Base-by-base conservation (phyloP, 2,329 filamentous ascomycete species). In the Hypoxylon sp. region DNA sequence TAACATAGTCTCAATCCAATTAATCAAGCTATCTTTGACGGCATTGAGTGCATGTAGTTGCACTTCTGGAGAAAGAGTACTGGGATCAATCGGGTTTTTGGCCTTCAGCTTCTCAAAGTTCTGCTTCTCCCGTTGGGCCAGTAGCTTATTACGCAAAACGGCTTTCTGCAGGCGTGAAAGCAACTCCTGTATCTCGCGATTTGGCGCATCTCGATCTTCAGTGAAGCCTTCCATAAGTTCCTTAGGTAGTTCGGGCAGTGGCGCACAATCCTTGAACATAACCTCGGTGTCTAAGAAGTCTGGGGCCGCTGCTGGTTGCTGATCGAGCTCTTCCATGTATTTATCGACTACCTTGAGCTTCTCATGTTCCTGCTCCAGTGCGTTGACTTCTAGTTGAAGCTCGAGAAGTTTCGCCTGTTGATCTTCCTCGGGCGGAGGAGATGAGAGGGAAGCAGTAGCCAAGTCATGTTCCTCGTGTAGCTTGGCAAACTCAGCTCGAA, bases 1-100 rank as follows among this genome's bases (percentile, higher is more conserved):
- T 21, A 91, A 78, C 75, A 91, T 89, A 4, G 79, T 80, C 75
- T 91, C 89, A 62, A 91, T 90, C 89, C 89, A 91, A 62, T 79
- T 82, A 64, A 91, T 90, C 55, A 91, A 82, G 67, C 87, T 86
- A 56, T 85, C 84, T 14, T 89, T 83, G 10, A 89, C 87, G 6
- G 79, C 79, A 45, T 82, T 83, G 9, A 91, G 78, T 13, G 89
- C 89, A 51, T 83, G 80, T 2, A 88, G 70, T 67, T 85, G 86
- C 14, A 80, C 76, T 58, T 74, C 71, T 13, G 78, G 75, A 10
- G 75, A 72, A 41, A 83, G 71, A 17, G 74, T 74, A 43, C 79
- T 78, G 1, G 80, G 79, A 7, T 79, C 76, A 45, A 76, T 73
- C 17, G 80, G 77, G 5, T 78, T 77, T 45, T 77, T 77, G 52